Evolutionary conservation across 2,329 filamentous ascomycete genomes (phyloP).

Genomic region (Fusarium subtropicale): DNA sequence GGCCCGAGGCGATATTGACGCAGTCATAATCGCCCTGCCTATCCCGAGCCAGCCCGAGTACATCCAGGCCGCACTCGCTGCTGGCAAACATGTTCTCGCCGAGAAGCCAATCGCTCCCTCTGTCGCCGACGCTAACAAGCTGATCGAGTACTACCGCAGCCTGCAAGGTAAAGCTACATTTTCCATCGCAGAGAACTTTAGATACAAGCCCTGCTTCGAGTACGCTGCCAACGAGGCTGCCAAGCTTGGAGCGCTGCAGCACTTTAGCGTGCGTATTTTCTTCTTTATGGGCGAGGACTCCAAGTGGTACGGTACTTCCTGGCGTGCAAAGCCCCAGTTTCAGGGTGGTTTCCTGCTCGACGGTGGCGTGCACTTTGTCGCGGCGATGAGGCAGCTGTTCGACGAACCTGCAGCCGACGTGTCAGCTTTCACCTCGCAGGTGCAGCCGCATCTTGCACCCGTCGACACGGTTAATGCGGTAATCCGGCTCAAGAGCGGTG

Average conservation of each 20-base stretch:
- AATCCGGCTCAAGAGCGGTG: slow-evolving; percentile 64
- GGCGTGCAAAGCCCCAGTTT: slow-evolving; percentile 76
- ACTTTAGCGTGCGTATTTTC: slow-evolving; percentile 59
- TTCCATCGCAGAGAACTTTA: slow-evolving; percentile 78
- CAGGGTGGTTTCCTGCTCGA: slow-evolving; percentile 84
- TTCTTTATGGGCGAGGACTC: slow-evolving; percentile 52
- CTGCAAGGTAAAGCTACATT: slow-evolving; percentile 56
- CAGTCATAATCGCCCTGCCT: slow-evolving; percentile 70
- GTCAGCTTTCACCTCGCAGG: slow-evolving; percentile 65
- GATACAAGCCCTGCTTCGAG: slow-evolving; percentile 68
- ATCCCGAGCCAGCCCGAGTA: slow-evolving; percentile 70
- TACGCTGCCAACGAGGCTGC: slow-evolving; percentile 64
- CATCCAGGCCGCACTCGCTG: slow-evolving; percentile 68
- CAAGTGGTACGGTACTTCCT: slow-evolving; percentile 64
- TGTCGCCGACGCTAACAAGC: slow-evolving; percentile 57
- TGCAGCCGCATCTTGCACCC: slow-evolving; percentile 69
- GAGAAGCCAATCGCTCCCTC: slow-evolving; percentile 77
- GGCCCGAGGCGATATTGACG: slow-evolving; percentile 64
- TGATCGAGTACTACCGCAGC: slow-evolving; percentile 53
- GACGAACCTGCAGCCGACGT: slow-evolving; percentile 58
- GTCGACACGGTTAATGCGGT: slow-evolving; percentile 74
- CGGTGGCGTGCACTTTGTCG: slow-evolving; percentile 78
- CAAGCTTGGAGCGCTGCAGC: slow-evolving; percentile 52
- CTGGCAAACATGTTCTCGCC: slow-evolving; percentile 76
- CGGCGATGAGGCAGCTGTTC: slow-evolving; percentile 70